Conservation (phyloP, 2,329 filamentous ascomycete species). For the Thermoascus crustaceus region DNA sequence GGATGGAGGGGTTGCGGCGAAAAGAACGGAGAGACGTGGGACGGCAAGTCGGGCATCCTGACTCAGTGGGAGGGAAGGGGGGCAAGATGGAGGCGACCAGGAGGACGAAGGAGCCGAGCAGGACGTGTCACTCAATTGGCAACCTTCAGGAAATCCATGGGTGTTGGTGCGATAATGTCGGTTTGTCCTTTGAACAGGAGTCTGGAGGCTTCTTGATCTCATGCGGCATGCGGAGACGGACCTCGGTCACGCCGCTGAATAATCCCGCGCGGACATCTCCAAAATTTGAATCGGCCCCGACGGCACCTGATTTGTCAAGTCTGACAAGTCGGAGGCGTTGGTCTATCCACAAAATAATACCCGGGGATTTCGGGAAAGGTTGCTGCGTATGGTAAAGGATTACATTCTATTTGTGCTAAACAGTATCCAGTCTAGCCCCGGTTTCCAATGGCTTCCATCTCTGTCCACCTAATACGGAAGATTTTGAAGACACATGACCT, state of each 20-base stretch:
- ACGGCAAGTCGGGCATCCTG: conserved; percentile 48
- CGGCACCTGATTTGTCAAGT: conserved; percentile 1
- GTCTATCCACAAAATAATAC: too few species aligned
- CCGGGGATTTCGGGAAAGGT: too few species aligned
- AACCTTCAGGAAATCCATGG: conserved; percentile 1
- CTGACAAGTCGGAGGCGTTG: conserved; percentile 1
- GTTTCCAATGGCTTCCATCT: too few species aligned
- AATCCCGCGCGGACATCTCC: background rate
- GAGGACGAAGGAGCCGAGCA: background rate
- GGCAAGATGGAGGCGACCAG: conserved; percentile 4
- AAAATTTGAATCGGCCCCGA: too few species aligned
- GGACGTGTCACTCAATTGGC: background rate
- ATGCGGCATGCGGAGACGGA: conserved; percentile 1
- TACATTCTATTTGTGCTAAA: too few species aligned
- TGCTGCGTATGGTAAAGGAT: too few species aligned
- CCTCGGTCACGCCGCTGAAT: conserved; percentile 1
- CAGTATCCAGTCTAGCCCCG: too few species aligned
- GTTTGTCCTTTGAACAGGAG: background rate
- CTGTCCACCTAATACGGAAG: too few species aligned
- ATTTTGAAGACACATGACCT: too few species aligned
- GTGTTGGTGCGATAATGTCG: too few species aligned
- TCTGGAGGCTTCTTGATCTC: background rate
- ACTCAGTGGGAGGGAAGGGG: conserved; percentile 10
- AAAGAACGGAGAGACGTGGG: conserved; percentile 45
- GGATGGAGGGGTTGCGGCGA: conserved; percentile 29